Percentiles rank a stretch among this genome's conserved stretches.
These are phyloP conservation scores for Syzygium aromaticum DNA, from an alignment of 345 rosid species.

Conservation along the genomic window DNA sequence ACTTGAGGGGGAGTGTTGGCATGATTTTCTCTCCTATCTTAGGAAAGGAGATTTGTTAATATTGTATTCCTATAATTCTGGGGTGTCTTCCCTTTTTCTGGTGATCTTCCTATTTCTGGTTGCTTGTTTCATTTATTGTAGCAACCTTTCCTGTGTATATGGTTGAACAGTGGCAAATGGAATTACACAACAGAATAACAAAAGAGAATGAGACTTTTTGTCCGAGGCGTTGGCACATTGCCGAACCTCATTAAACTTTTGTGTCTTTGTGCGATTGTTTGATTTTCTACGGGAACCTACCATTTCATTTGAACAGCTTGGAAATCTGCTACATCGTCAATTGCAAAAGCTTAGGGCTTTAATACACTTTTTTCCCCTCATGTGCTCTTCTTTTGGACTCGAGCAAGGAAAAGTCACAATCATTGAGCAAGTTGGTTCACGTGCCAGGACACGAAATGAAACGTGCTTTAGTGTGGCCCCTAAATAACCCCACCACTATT, in stretches of 20 bases:
- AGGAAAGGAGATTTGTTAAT: too few species aligned
- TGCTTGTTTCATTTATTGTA: neutral
- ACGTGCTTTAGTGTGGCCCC: too few species aligned
- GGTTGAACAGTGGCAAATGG: neutral
- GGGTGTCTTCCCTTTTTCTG: neutral
- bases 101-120: neutral
- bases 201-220: neutral
- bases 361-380: neutral
- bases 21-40: too few species aligned
- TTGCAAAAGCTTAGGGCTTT: neutral
- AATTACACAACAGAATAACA: neutral
- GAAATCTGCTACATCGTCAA: constrained; percentile 1
- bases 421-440: neutral
- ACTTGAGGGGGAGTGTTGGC: too few species aligned
- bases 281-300: constrained; percentile 4
- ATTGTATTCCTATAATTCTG: neutral
- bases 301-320: constrained; percentile 9
- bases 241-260: neutral
- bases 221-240: accelerated
- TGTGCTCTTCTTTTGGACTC: neutral
- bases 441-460: neutral
- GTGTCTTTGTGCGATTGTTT: neutral
- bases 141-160: neutral
- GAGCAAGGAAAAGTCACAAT: neutral
- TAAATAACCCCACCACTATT: too few species aligned